Conservation (phyloP, 495 filamentous ascomycete species). For the Hamigera avellanea region DNA sequence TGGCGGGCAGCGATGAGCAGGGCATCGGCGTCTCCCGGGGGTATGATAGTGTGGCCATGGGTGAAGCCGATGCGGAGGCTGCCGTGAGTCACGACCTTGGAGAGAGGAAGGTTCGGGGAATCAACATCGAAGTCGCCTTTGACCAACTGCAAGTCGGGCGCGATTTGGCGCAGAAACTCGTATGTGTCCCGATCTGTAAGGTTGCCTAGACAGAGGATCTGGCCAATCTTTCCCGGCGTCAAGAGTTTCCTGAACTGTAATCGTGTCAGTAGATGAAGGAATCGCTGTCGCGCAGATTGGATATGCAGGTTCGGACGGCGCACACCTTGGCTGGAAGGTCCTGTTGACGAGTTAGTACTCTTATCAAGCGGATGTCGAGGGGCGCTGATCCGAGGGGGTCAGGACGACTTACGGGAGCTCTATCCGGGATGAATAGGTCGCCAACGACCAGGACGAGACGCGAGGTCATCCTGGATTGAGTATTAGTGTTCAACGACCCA, state of each 20-base stretch:
- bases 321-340: constrained; percentile 85
- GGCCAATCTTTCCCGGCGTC: constrained; percentile 92
- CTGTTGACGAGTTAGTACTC: constrained; percentile 21
- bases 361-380: too few relatives aligned
- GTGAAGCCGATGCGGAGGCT: constrained; percentile 90
- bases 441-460: constrained; percentile 84
- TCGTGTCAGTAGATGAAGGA: constrained; percentile 3
- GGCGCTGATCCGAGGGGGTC: not conserved
- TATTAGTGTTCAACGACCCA: constrained; percentile 17
- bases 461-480: constrained; percentile 51
- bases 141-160: constrained; percentile 91
- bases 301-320: constrained; percentile 2
- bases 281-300: constrained; percentile 4
- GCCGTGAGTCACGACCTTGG: constrained; percentile 90
- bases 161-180: constrained; percentile 83
- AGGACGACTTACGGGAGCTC: constrained; percentile 57
- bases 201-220: constrained; percentile 95
- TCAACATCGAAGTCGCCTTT: constrained; percentile 91
- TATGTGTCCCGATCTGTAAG: constrained; percentile 90
- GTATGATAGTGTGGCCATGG: constrained; percentile 91
- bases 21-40: constrained; percentile 79
- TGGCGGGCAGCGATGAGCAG: constrained; percentile 87
- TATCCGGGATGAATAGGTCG: constrained; percentile 95
- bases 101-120: constrained; percentile 77
- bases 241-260: constrained; percentile 94